These are phyloP conservation scores for Xerocomus nothofagi DNA, from an alignment of 1,284 basidiomycete species.

Conservation along the genomic window DNA sequence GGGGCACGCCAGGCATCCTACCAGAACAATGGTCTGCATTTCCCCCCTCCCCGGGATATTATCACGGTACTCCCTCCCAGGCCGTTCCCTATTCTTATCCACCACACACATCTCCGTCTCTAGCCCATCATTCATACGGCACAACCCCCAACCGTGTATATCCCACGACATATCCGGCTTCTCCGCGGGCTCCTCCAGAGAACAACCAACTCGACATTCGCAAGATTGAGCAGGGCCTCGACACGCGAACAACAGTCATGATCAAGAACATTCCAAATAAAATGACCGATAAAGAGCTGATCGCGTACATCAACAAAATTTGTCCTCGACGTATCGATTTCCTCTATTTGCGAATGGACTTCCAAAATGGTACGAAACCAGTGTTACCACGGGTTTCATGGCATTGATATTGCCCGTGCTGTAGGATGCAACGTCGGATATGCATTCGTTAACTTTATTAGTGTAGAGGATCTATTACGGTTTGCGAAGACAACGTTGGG, in stretches of 20 bases:
- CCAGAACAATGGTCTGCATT: slow-evolving; percentile 34
- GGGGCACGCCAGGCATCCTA: slow-evolving; percentile 28
- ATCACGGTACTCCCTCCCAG: slow-evolving; percentile 27
- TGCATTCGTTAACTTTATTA: slow-evolving; percentile 85
- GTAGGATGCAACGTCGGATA: slow-evolving; percentile 86
- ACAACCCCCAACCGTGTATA: slow-evolving; percentile 22
- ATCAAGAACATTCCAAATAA: slow-evolving; percentile 89
- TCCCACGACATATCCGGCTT: slow-evolving; percentile 27
- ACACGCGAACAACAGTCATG: slow-evolving; percentile 84
- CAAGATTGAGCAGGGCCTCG: slow-evolving; percentile 70
- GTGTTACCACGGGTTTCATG: neutral
- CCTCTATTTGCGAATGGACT: slow-evolving; percentile 84
- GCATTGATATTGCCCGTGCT: slow-evolving; percentile 15
- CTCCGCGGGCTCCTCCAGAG: slow-evolving; percentile 41
- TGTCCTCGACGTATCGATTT: slow-evolving; percentile 76
- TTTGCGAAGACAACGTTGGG: slow-evolving; percentile 76
- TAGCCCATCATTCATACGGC: slow-evolving; percentile 24
- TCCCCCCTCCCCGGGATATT: slow-evolving; percentile 30
- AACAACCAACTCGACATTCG: slow-evolving; percentile 70
- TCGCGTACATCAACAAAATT: slow-evolving; percentile 66
- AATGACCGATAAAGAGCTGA: slow-evolving; percentile 76
- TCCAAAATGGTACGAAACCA: slow-evolving; percentile 62
- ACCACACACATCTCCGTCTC: slow-evolving; percentile 26
- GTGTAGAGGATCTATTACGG: slow-evolving; percentile 67
- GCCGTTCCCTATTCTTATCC: slow-evolving; percentile 31